A percentile compares a stretch with the other conserved stretches of the same genome.
phyloP scores from a whole-genome alignment of 768 basidiomycete species.

The Psilocybe subaeruginosa region DNA sequence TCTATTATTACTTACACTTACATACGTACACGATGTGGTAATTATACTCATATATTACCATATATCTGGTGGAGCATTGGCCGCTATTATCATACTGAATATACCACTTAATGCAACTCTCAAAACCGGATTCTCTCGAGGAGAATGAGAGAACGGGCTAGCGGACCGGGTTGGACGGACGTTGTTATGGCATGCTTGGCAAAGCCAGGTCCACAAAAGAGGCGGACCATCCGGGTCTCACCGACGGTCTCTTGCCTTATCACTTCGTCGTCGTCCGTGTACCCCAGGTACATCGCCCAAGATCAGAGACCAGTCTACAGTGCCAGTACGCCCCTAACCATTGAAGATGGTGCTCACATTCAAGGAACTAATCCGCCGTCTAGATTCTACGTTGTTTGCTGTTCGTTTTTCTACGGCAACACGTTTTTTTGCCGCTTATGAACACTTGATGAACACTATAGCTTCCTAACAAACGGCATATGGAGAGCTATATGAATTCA shows the following conservation, averaged over 20 bases:
- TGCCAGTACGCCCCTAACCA: conserved; percentile 27
- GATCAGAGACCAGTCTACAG: conserved; percentile 34
- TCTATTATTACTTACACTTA: neutral
- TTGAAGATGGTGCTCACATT: conserved; percentile 3
- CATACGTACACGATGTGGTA: neutral
- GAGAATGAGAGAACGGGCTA: neutral
- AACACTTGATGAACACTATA: conserved; percentile 17
- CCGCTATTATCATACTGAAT: no score
- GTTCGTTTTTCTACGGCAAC: conserved; percentile 9
- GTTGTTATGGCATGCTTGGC: conserved; percentile 18
- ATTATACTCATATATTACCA: neutral
- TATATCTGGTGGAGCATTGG: neutral
- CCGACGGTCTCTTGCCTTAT: conserved; percentile 27
- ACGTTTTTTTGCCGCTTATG: conserved; percentile 4
- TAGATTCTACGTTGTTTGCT: conserved; percentile 6
- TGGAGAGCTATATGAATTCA: conserved; percentile 24
- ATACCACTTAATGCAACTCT: no score
- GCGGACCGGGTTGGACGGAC: conserved; percentile 7
- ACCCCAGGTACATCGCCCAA: conserved; percentile 33
- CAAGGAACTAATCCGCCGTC: conserved; percentile 2
- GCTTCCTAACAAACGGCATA: conserved; percentile 14
- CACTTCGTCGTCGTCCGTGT: conserved; percentile 30
- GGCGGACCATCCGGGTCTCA: conserved; percentile 26
- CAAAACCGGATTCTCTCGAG: neutral
- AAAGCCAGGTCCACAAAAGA: conserved; percentile 16